Conservation (phyloP, 2,329 filamentous ascomycete species). For the Alternaria dauci region DNA sequence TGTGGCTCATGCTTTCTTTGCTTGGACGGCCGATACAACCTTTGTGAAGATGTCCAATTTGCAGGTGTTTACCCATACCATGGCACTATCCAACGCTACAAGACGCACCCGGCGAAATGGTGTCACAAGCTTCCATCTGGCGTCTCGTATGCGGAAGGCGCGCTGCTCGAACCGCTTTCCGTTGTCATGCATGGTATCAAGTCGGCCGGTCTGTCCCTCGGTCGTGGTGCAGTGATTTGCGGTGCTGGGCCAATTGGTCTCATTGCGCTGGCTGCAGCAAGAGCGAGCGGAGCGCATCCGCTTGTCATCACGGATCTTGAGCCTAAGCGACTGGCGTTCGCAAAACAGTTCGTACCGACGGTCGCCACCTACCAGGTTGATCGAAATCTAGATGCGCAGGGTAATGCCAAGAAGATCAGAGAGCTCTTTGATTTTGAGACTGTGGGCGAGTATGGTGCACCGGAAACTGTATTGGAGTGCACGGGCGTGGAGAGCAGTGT, state of each 20-base stretch:
- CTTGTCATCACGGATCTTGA: slow-evolving; percentile 72
- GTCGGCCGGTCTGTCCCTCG: slow-evolving; percentile 62
- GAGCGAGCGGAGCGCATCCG: slow-evolving; percentile 70
- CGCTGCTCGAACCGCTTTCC: slow-evolving; percentile 70
- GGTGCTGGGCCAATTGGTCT: slow-evolving; percentile 70
- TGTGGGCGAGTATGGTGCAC: slow-evolving; percentile 63
- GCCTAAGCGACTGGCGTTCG: slow-evolving; percentile 64
- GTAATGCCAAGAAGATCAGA: slow-evolving; percentile 63
- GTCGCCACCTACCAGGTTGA: slow-evolving; percentile 65
- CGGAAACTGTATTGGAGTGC: slow-evolving; percentile 69
- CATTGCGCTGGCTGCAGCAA: slow-evolving; percentile 66
- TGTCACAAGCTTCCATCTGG: slow-evolving; percentile 61
- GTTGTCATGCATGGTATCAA: slow-evolving; percentile 70
- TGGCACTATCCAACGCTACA: slow-evolving; percentile 69
- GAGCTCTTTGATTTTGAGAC: slow-evolving; percentile 59
- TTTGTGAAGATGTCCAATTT: slow-evolving; percentile 69
- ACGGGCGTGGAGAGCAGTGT: slow-evolving; percentile 72
- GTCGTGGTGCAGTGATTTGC: slow-evolving; percentile 65
- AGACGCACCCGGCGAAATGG: slow-evolving; percentile 68
- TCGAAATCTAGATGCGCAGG: slow-evolving; percentile 54
- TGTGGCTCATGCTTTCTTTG: slow-evolving; percentile 69
- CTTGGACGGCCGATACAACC: slow-evolving; percentile 67
- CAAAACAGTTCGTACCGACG: slow-evolving; percentile 64
- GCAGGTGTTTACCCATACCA: slow-evolving; percentile 68
- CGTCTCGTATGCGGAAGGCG: slow-evolving; percentile 66